These are phyloP conservation scores for Kodamaea leandrae DNA, from an alignment of 805 yeast species.

Conservation along the genomic window DNA sequence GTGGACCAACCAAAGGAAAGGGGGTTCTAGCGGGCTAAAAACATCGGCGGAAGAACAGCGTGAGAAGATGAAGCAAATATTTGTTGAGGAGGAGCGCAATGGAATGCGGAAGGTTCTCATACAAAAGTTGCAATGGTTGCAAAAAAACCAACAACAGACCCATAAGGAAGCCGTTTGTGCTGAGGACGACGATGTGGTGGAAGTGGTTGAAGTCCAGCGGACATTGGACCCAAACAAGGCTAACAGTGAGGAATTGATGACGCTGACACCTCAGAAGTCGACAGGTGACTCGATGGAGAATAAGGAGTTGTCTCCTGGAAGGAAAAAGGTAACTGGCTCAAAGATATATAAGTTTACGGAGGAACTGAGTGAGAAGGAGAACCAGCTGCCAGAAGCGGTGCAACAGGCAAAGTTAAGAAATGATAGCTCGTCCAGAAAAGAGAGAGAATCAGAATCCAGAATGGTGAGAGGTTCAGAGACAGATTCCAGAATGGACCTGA, in stretches of 20 bases:
- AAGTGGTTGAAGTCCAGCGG: slow-evolving; percentile 10
- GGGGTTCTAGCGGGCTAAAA: slow-evolving; percentile 13
- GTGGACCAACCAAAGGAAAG: slow-evolving; percentile 36
- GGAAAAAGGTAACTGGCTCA: too few species aligned
- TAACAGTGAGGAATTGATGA: background rate
- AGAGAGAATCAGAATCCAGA: too few species aligned
- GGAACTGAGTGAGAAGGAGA: too few species aligned
- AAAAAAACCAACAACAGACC: background rate
- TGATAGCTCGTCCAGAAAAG: too few species aligned
- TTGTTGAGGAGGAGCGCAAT: slow-evolving; percentile 28
- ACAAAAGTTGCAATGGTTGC: slow-evolving; percentile 10
- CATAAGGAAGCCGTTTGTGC: background rate
- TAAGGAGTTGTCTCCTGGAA: too few species aligned
- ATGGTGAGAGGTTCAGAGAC: too few species aligned
- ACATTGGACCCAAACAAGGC: slow-evolving; percentile 11
- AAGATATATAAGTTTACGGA: too few species aligned
- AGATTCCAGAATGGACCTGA: too few species aligned
- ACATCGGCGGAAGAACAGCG: background rate
- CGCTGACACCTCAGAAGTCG: too few species aligned
- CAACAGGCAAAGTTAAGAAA: too few species aligned
- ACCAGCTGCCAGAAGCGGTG: too few species aligned
- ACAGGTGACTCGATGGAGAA: too few species aligned
- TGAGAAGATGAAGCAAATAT: slow-evolving; percentile 15
- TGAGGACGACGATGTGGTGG: slow-evolving; percentile 19
- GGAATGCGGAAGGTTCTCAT: slow-evolving; percentile 27